phyloP scores from a whole-genome alignment of 129 eudicot species.

The Tagetes erecta region DNA sequence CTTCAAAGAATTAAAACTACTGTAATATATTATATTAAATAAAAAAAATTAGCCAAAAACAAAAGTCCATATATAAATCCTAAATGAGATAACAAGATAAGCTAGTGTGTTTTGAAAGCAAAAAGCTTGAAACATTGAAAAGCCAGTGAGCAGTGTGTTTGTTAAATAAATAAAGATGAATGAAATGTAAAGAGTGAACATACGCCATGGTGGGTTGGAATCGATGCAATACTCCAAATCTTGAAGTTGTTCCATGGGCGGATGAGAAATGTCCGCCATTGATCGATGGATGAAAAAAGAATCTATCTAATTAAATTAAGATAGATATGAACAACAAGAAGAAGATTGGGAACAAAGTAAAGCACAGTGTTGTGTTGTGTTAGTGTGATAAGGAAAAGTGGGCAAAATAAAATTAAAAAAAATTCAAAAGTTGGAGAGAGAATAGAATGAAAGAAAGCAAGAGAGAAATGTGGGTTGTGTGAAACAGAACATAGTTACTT shows the following conservation, averaged over 20 bases:
- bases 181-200: neutral
- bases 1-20: constrained; percentile 13
- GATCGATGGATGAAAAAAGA: constrained; percentile 29
- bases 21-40: too few relatives aligned
- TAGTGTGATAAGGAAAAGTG: constrained; percentile 23
- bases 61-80: neutral
- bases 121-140: too few relatives aligned
- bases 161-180: too few relatives aligned
- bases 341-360: constrained; percentile 47
- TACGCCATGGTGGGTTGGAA: constrained; percentile 99
- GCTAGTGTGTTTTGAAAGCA: neutral
- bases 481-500: constrained; percentile 37
- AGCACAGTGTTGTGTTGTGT: constrained; percentile 24
- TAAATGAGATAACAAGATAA: too few relatives aligned
- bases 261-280: constrained; percentile 87
- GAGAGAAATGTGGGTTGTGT: constrained; percentile 40
- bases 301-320: neutral
- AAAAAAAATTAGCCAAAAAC: constrained; percentile 5
- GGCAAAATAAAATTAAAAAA: constrained; percentile 37
- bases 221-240: constrained; percentile 98
- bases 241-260: constrained; percentile 97
- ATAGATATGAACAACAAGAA: constrained; percentile 20
- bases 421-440: constrained; percentile 35
- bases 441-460: constrained; percentile 25
- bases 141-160: too few relatives aligned